Percentiles rank a stretch among this genome's conserved stretches.
Evolutionary conservation across 768 basidiomycete genomes (phyloP).

Genomic region (Lyophyllum shimeji): DNA sequence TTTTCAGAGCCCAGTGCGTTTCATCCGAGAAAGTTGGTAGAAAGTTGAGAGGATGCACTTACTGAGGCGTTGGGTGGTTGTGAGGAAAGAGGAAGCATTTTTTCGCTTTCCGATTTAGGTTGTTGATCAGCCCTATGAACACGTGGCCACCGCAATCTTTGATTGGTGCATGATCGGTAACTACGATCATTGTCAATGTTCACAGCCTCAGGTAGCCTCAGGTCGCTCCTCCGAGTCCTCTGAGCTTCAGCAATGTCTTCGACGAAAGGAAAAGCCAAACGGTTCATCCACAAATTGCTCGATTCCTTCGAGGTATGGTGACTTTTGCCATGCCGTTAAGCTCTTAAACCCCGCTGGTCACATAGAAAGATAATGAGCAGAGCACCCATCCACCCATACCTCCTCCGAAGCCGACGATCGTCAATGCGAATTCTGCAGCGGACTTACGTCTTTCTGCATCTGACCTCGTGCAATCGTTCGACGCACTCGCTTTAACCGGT

Average conservation of each 20-base stretch:
- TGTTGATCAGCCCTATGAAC: background rate
- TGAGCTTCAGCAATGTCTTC: background rate
- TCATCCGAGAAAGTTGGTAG: conserved; percentile 33
- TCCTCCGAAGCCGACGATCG: conserved; percentile 18
- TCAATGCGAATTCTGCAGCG: background rate
- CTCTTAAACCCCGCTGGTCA: background rate
- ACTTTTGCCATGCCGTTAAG: background rate
- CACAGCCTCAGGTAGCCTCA: too few relatives aligned
- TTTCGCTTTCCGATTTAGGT: background rate
- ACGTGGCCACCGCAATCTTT: too few relatives aligned
- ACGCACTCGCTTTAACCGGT: conserved; percentile 22
- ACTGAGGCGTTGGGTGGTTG: background rate
- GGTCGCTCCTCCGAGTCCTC: background rate
- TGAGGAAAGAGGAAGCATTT: background rate
- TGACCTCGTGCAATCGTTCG: conserved; percentile 26
- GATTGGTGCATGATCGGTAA: background rate
- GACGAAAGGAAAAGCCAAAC: conserved; percentile 14
- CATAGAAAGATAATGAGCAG: conserved; percentile 1
- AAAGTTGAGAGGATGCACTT: background rate
- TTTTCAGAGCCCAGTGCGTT: conserved; percentile 61
- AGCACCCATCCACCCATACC: conserved; percentile 7
- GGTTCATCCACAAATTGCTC: conserved; percentile 21
- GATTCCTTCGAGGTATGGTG: conserved; percentile 13
- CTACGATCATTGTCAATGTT: background rate
- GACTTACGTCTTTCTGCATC: background rate